Evolutionary conservation across 192 early-diverging fungal genomes (phyloP).

Genomic region (Radiomyces spectabilis): DNA sequence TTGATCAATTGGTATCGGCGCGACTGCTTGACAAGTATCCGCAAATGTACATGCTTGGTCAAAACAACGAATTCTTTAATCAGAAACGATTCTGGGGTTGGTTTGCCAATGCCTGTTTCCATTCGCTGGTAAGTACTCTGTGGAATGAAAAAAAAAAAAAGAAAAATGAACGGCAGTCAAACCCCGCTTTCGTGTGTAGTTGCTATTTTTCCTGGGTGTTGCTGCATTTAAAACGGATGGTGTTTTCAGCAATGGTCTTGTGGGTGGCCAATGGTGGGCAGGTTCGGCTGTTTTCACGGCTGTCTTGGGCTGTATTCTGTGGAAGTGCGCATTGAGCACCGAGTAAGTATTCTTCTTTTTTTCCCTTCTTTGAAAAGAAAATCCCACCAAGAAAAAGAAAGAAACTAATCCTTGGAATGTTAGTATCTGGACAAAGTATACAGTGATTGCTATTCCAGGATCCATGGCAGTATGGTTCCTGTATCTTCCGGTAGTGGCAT

Average conservation of each 20-base stretch:
- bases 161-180: background rate
- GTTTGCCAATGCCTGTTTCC: slow-evolving; percentile 86
- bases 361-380: background rate
- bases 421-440: slow-evolving; percentile 93
- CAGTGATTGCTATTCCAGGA: slow-evolving; percentile 83
- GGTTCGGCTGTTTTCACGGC: slow-evolving; percentile 86
- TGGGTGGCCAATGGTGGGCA: slow-evolving; percentile 85
- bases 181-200: slow-evolving; percentile 9
- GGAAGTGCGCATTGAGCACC: slow-evolving; percentile 86
- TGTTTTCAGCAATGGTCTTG: slow-evolving; percentile 59
- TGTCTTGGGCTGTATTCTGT: slow-evolving; percentile 80
- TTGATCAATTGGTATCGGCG: slow-evolving; percentile 91
- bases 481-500: slow-evolving; percentile 77
- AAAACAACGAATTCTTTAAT: slow-evolving; percentile 75
- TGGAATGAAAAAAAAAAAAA: background rate
- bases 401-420: background rate
- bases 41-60: slow-evolving; percentile 89
- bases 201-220: slow-evolving; percentile 66
- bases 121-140: slow-evolving; percentile 64
- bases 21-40: slow-evolving; percentile 95
- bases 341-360: slow-evolving; percentile 40
- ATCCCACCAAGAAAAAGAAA: background rate
- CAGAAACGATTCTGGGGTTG: slow-evolving; percentile 87
- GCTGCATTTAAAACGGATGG: slow-evolving; percentile 60
- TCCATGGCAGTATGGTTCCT: slow-evolving; percentile 86